These are phyloP conservation scores for Phytophthora podocarpi DNA, from an alignment of 352 stramenopile genomes.

Conservation along the genomic window DNA sequence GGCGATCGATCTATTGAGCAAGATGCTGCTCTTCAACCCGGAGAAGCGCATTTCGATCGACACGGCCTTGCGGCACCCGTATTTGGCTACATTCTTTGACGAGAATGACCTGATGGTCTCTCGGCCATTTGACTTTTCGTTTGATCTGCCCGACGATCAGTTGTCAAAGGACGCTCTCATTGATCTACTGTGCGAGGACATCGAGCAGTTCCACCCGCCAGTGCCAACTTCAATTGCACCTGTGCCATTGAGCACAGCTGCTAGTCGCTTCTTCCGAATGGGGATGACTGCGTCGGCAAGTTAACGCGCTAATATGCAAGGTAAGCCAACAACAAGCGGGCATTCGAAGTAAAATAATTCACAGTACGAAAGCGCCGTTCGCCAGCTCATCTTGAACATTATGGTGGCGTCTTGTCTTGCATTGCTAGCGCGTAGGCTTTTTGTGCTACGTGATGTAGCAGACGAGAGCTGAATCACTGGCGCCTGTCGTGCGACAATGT, in stretches of 20 bases:
- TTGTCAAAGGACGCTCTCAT: constrained; percentile 68
- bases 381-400: no score
- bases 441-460: no score
- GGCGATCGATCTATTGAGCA: constrained; percentile 61
- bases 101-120: constrained; percentile 51
- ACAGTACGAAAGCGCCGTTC: constrained; percentile 20
- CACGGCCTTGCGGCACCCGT: constrained; percentile 62
- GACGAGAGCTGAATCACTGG: neutral
- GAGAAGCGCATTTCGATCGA: constrained; percentile 74
- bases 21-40: constrained; percentile 78
- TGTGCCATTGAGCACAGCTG: constrained; percentile 17
- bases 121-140: constrained; percentile 63
- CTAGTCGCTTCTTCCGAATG: constrained; percentile 52
- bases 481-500: constrained; percentile 12
- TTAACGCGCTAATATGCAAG: constrained; percentile 7
- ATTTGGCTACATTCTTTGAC: constrained; percentile 90
- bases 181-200: constrained; percentile 63
- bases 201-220: constrained; percentile 60
- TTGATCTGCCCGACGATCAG: constrained; percentile 67
- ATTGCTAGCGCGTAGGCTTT: no score
- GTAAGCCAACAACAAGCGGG: neutral
- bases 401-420: no score
- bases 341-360: constrained; percentile 32
- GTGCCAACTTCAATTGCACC: constrained; percentile 27
- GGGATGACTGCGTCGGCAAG: constrained; percentile 61